Percentiles rank a stretch among this genome's conserved stretches.
Conservation (phyloP, 345 rosid genomes). For the Durio zibethinus region DNA sequence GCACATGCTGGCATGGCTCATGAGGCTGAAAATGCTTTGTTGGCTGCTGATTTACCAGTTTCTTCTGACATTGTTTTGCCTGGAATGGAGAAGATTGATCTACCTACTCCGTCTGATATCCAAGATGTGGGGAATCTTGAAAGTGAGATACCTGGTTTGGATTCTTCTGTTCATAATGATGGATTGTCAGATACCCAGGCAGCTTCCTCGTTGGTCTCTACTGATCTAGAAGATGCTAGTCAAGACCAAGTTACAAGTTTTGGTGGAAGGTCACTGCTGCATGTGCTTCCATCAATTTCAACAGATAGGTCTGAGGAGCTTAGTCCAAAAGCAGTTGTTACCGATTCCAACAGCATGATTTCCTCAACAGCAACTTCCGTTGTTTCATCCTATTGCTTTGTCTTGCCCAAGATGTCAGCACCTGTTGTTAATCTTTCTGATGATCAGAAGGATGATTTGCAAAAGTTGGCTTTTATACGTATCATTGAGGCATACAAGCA, state of each 20-base stretch:
- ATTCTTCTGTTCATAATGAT: conserved; percentile 55
- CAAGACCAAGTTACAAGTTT: conserved; percentile 56
- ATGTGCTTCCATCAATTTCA: conserved; percentile 58
- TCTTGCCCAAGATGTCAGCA: conserved; percentile 86
- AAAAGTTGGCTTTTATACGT: conserved; percentile 59
- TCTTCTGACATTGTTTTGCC: conserved; percentile 42
- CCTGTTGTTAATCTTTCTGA: conserved; percentile 77
- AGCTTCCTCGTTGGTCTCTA: conserved; percentile 53
- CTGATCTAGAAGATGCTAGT: conserved; percentile 55
- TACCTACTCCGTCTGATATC: conserved; percentile 35
- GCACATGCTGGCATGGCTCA: conserved; percentile 29
- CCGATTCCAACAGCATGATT: conserved; percentile 44
- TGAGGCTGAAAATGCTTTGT: conserved; percentile 43
- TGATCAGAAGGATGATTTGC: conserved; percentile 77
- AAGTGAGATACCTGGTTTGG: conserved; percentile 80
- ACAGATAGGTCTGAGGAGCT: conserved; percentile 79
- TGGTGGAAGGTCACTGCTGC: conserved; percentile 44
- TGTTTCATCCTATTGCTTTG: conserved; percentile 40
- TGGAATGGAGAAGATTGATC: conserved; percentile 35
- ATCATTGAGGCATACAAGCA: conserved; percentile 84
- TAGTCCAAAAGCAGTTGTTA: conserved; percentile 61
- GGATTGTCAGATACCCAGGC: conserved; percentile 50
- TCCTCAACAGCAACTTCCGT: conserved; percentile 61
- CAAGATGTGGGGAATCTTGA: conserved; percentile 45
- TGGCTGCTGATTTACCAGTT: conserved; percentile 40